phyloP scores from a whole-genome alignment of 768 basidiomycete species.

The Sistotremastrum suecicum region DNA sequence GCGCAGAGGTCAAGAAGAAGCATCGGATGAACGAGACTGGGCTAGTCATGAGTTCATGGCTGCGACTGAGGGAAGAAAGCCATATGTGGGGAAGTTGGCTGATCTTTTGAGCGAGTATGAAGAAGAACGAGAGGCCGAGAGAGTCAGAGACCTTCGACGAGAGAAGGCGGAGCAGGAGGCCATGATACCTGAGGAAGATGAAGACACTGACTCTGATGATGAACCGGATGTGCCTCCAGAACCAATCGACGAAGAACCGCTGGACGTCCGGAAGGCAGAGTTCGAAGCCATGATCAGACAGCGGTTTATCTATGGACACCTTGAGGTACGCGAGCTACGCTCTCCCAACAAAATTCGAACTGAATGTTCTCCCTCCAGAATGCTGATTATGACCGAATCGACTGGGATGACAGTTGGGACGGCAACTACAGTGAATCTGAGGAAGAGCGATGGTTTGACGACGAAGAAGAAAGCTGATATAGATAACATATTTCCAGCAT shows the following conservation, averaged over 20 bases:
- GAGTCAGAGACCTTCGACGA: conserved; percentile 33
- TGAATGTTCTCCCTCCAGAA: conserved; percentile 24
- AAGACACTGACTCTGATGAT: conserved; percentile 28
- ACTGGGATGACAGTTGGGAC: conserved; percentile 66
- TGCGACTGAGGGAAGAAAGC: conserved; percentile 24
- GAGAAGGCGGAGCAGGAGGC: conserved; percentile 26
- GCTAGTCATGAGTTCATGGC: conserved; percentile 44
- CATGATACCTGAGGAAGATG: conserved; percentile 59
- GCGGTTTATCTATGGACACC: conserved; percentile 58
- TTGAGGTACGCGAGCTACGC: conserved; percentile 38
- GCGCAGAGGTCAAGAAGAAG: conserved; percentile 34
- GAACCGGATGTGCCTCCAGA: conserved; percentile 10
- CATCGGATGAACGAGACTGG: conserved; percentile 58
- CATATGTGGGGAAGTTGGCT: conserved; percentile 59
- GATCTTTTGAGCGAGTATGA: conserved; percentile 56
- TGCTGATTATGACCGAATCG: conserved; percentile 54
- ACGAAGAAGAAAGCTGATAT: conserved; percentile 28
- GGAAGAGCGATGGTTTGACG: conserved; percentile 65
- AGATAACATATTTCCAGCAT: background rate
- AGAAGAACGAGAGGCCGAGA: conserved; percentile 62
- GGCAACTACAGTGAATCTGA: conserved; percentile 40
- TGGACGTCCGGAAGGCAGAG: conserved; percentile 14
- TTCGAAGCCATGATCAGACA: conserved; percentile 57
- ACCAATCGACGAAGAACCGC: conserved; percentile 16
- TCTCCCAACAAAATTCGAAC: background rate